Evolutionary conservation across 768 basidiomycete genomes (phyloP).

Genomic region (Glaciozyma antarctica): DNA sequence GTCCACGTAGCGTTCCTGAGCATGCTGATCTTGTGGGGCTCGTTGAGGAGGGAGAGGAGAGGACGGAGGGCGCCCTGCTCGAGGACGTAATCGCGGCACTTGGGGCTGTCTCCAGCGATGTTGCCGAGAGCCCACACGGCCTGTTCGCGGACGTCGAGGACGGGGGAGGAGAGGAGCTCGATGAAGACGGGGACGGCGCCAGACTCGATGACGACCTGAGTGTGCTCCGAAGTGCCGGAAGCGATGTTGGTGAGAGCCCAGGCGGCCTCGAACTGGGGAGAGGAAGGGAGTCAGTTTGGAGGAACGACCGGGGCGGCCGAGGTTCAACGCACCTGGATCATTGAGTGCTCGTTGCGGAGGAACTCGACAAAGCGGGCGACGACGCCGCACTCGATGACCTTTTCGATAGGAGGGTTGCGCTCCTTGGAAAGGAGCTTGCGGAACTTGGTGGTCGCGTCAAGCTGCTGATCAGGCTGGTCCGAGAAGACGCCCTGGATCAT

Average conservation of each 20-base stretch:
- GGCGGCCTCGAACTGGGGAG: slow-evolving; percentile 34
- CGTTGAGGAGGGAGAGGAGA: slow-evolving; percentile 69
- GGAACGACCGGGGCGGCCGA: not conserved
- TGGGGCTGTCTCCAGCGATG: slow-evolving; percentile 96
- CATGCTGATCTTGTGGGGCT: slow-evolving; percentile 98
- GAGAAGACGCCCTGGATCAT: slow-evolving; percentile 92
- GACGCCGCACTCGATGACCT: slow-evolving; percentile 93
- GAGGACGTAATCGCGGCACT: slow-evolving; percentile 93
- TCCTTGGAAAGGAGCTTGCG: slow-evolving; percentile 98
- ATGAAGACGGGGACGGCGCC: slow-evolving; percentile 96
- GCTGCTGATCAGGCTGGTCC: slow-evolving; percentile 78
- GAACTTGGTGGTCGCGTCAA: slow-evolving; percentile 96
- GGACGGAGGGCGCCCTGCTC: slow-evolving; percentile 87
- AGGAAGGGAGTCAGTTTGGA: not conserved
- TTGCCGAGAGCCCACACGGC: slow-evolving; percentile 99
- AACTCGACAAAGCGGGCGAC: slow-evolving; percentile 97
- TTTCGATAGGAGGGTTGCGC: slow-evolving; percentile 98
- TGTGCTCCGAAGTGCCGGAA: slow-evolving; percentile 86
- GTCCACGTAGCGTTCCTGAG: slow-evolving; percentile 94
- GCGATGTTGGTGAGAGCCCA: slow-evolving; percentile 37
- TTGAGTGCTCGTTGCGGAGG: slow-evolving; percentile 49
- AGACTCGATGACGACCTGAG: slow-evolving; percentile 90
- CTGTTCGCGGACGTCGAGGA: slow-evolving; percentile 95
- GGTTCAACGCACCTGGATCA: slow-evolving; percentile 43
- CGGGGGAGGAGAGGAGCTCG: slow-evolving; percentile 82